Evolutionary conservation across 208 protist species (phyloP).

Genomic region (Vickermania spadyakhi): DNA sequence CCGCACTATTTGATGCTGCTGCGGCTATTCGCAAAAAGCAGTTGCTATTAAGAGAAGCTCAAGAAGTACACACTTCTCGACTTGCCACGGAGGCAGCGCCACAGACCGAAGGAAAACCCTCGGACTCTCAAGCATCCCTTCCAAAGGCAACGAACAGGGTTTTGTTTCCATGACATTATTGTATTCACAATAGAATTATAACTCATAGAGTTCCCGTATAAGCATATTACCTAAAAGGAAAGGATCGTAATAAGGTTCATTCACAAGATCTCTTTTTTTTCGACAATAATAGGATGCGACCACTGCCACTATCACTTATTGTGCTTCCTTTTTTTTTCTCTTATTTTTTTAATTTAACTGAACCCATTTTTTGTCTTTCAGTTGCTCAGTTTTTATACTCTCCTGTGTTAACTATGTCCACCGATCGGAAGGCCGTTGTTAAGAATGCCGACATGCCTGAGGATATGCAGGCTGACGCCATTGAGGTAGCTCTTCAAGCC

Average conservation of each 20-base stretch:
- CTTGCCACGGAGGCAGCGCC: too few species aligned
- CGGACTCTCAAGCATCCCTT: too few species aligned
- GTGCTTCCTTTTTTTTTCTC: constrained; percentile 4
- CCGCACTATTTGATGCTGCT: constrained; percentile 21
- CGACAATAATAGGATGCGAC: too few species aligned
- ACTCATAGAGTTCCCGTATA: too few species aligned
- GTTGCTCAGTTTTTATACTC: neutral
- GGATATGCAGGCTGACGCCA: constrained; percentile 97
- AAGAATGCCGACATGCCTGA: constrained; percentile 96
- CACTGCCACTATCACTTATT: constrained; percentile 1
- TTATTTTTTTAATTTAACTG: constrained; percentile 6
- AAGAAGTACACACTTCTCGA: too few species aligned
- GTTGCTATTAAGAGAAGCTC: constrained; percentile 2
- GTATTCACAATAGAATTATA: too few species aligned
- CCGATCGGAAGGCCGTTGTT: constrained; percentile 84
- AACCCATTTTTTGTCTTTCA: neutral
- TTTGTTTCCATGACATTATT: too few species aligned
- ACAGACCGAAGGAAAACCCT: too few species aligned
- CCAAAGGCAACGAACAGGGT: too few species aligned
- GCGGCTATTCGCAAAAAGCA: constrained; percentile 10
- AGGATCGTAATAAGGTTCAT: too few species aligned
- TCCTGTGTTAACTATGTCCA: constrained; percentile 24
- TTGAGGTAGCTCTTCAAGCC: constrained; percentile 96
- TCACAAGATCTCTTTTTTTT: too few species aligned
- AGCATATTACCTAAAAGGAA: too few species aligned